phyloP scores from a whole-genome alignment of 257 asterid species.

The Lycium barbarum region DNA sequence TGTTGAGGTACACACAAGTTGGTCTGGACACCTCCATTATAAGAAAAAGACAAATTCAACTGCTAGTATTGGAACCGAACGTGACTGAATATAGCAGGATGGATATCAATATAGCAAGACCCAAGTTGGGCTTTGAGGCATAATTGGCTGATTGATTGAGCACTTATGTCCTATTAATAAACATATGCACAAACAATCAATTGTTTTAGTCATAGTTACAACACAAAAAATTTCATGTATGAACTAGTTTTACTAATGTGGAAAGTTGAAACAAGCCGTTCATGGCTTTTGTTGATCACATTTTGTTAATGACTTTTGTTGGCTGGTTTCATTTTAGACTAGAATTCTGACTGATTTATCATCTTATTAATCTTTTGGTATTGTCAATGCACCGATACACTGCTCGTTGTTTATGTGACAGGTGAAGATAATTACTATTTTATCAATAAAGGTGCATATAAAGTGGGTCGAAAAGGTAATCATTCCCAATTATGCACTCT shows the following conservation, averaged over 20 bases:
- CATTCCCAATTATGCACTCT: slow-evolving; percentile 4
- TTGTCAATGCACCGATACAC: slow-evolving; percentile 30
- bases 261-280: slow-evolving; percentile 19
- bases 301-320: slow-evolving; percentile 13
- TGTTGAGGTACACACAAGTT: not conserved
- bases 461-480: slow-evolving; percentile 93
- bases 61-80: not conserved
- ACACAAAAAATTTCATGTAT: slow-evolving; percentile 16
- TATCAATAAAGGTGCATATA: slow-evolving; percentile 77
- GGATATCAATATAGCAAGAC: not conserved
- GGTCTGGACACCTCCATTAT: not conserved
- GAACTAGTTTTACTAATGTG: slow-evolving; percentile 6
- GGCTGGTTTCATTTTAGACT: slow-evolving; percentile 24
- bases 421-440: slow-evolving; percentile 84
- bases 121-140: not conserved
- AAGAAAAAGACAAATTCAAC: not conserved
- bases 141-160: not conserved
- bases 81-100: not conserved
- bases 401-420: slow-evolving; percentile 42
- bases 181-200: not conserved
- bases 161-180: not conserved
- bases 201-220: not conserved
- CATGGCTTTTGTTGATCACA: slow-evolving; percentile 13
- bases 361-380: slow-evolving; percentile 10
- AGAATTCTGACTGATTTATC: not conserved